A percentile compares a stretch with the other conserved stretches of the same genome.
These are phyloP conservation scores for Nidularia sp. DNA, from an alignment of 768 basidiomycete genomes.

Conservation along the genomic window DNA sequence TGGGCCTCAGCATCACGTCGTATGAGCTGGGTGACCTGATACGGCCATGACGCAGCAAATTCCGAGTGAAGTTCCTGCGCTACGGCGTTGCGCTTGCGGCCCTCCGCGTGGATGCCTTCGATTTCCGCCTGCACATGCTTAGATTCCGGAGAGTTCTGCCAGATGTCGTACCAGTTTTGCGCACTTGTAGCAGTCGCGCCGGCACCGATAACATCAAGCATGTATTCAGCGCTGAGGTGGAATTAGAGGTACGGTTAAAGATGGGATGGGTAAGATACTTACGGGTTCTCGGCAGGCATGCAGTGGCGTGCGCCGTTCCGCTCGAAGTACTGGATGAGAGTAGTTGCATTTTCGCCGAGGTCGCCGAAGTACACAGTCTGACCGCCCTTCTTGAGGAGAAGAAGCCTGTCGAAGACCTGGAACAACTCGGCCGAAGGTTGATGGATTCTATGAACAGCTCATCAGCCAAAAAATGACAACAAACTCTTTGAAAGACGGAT, in stretches of 20 bases:
- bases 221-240: constrained; percentile 47
- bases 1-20: constrained; percentile 40
- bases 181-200: constrained; percentile 56
- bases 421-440: constrained; percentile 78
- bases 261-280: constrained; percentile 5
- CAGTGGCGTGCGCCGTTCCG: constrained; percentile 62
- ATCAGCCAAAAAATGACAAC: background rate
- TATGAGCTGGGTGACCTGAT: constrained; percentile 41
- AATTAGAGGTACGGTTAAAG: background rate
- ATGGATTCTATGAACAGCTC: constrained; percentile 30
- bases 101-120: constrained; percentile 43
- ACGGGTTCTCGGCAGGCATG: constrained; percentile 71
- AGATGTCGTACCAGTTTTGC: constrained; percentile 56
- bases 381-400: constrained; percentile 79
- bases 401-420: constrained; percentile 74
- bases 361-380: constrained; percentile 73
- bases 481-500: background rate
- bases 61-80: constrained; percentile 30
- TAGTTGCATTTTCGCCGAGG: constrained; percentile 57
- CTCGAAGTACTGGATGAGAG: constrained; percentile 74
- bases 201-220: constrained; percentile 73
- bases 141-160: constrained; percentile 48
- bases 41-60: constrained; percentile 51
- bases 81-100: constrained; percentile 34
- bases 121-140: constrained; percentile 31